A percentile compares a stretch with the other conserved stretches of the same genome.
These are phyloP conservation scores for Cordyceps tenuipes DNA, from an alignment of 2,329 filamentous ascomycete species.

Conservation along the genomic window DNA sequence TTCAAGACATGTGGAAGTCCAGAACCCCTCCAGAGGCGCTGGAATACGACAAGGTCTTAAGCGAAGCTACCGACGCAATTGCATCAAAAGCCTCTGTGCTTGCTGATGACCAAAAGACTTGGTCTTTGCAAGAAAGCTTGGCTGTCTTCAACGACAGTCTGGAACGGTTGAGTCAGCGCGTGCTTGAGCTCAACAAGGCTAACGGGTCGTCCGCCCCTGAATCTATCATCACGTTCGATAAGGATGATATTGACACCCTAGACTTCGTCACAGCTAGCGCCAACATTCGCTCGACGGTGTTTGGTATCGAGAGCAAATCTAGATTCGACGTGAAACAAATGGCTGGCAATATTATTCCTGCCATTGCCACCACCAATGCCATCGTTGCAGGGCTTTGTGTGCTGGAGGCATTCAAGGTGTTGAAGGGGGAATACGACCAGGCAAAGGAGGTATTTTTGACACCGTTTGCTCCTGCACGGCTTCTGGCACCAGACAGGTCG, in stretches of 20 bases:
- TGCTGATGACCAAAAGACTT: slow-evolving; percentile 63
- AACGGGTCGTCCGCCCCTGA: slow-evolving; percentile 40
- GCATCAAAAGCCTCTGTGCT: slow-evolving; percentile 47
- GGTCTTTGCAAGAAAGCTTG: slow-evolving; percentile 78
- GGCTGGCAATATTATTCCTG: slow-evolving; percentile 98
- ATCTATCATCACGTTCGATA: slow-evolving; percentile 80
- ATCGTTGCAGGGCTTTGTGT: slow-evolving; percentile 92
- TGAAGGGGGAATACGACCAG: slow-evolving; percentile 61
- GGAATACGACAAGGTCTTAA: slow-evolving; percentile 54
- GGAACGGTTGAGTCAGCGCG: slow-evolving; percentile 63
- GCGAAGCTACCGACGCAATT: slow-evolving; percentile 40
- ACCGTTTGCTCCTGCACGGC: slow-evolving; percentile 49
- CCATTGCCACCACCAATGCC: slow-evolving; percentile 95
- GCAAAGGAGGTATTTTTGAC: slow-evolving; percentile 82
- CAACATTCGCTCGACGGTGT: slow-evolving; percentile 82
- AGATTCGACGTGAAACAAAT: slow-evolving; percentile 98
- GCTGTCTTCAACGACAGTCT: slow-evolving; percentile 81
- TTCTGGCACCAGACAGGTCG: slow-evolving; percentile 49
- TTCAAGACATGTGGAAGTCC: slow-evolving; percentile 95
- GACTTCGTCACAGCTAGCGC: slow-evolving; percentile 90
- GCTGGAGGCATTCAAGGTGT: slow-evolving; percentile 83
- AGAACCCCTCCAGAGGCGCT: slow-evolving; percentile 66
- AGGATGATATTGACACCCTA: slow-evolving; percentile 89
- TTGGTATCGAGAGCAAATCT: slow-evolving; percentile 78
- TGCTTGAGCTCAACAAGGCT: slow-evolving; percentile 53